These are phyloP conservation scores for Mariannaea elegans DNA, from an alignment of 2,329 filamentous ascomycete species.

Conservation along the genomic window DNA sequence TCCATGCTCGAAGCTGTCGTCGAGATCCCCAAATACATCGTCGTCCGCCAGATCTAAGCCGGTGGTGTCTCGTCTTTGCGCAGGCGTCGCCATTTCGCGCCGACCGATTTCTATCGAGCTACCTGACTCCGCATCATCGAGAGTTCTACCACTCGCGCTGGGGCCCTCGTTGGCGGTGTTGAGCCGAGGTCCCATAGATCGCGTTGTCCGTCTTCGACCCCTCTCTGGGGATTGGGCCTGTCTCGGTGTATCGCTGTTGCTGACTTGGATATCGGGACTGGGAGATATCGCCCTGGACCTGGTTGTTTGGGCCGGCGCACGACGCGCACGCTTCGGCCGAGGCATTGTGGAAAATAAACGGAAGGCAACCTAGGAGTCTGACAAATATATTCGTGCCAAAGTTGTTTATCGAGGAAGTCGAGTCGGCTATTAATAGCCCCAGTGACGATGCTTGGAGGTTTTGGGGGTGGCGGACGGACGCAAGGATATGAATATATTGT, in stretches of 20 bases:
- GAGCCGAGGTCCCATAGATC: slow-evolving; percentile 31
- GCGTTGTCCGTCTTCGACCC: slow-evolving; percentile 38
- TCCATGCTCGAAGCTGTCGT: slow-evolving; percentile 54
- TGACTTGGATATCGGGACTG: slow-evolving; percentile 26
- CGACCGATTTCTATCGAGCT: slow-evolving; percentile 51
- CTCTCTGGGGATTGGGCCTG: slow-evolving; percentile 29
- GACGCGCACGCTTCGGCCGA: slow-evolving; percentile 42
- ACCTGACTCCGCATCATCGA: slow-evolving; percentile 41
- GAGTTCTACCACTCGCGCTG: slow-evolving; percentile 39
- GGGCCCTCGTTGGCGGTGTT: slow-evolving; percentile 43
- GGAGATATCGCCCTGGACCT: slow-evolving; percentile 33
- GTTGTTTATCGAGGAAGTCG: background rate
- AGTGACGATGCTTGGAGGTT: slow-evolving; percentile 9
- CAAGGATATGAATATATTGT: slow-evolving; percentile 20
- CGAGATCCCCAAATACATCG: slow-evolving; percentile 57
- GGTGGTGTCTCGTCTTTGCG: slow-evolving; percentile 52
- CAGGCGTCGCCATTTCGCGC: slow-evolving; percentile 46
- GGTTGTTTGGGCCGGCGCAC: slow-evolving; percentile 34
- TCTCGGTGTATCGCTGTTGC: slow-evolving; percentile 26
- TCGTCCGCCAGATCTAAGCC: slow-evolving; percentile 60
- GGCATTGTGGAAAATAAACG: slow-evolving; percentile 34
- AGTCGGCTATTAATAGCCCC: slow-evolving; percentile 8
- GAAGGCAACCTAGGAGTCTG: background rate
- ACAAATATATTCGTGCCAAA: slow-evolving; percentile 11
- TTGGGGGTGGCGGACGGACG: background rate